Percentiles rank a stretch among this genome's conserved stretches.
These are phyloP conservation scores for Guyanaporus albipodus DNA, from an alignment of 768 basidiomycete genomes.

Conservation along the genomic window DNA sequence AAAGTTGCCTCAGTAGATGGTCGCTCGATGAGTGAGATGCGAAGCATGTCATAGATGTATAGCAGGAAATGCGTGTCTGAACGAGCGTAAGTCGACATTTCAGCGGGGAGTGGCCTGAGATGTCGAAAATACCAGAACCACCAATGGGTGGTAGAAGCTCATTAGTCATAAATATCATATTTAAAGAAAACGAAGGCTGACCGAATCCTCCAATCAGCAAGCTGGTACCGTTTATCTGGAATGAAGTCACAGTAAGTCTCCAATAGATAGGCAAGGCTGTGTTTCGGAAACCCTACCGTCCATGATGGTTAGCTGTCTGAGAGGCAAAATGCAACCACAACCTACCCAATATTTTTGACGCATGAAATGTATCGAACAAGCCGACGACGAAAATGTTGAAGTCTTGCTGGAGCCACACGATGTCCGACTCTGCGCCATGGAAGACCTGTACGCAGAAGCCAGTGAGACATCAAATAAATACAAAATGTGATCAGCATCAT, in stretches of 20 bases:
- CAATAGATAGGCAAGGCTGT: conserved; percentile 80
- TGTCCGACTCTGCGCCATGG: conserved; percentile 92
- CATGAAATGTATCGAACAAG: conserved; percentile 97
- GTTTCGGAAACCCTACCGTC: conserved; percentile 67
- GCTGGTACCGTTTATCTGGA: conserved; percentile 93
- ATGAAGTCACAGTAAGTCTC: conserved; percentile 86
- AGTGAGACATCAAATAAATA: neutral
- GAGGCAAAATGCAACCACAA: neutral
- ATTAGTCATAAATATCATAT: neutral
- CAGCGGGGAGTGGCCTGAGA: conserved; percentile 69
- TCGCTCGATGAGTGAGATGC: conserved; percentile 82
- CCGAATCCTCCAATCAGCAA: conserved; percentile 97
- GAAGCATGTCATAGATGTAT: conserved; percentile 87
- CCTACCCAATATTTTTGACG: conserved; percentile 77
- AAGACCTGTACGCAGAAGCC: conserved; percentile 55
- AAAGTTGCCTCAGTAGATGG: conserved; percentile 31
- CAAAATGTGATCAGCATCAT: neutral
- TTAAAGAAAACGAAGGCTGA: conserved; percentile 27
- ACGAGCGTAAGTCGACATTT: conserved; percentile 90
- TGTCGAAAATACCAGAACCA: neutral
- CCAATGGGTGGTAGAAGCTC: neutral
- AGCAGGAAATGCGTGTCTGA: conserved; percentile 96
- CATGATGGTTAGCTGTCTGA: neutral
- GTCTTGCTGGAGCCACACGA: conserved; percentile 95
- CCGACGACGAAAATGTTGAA: conserved; percentile 93